Evolutionary conservation across 345 rosid genomes (phyloP).

Genomic region (Geranium rotundifolium): DNA sequence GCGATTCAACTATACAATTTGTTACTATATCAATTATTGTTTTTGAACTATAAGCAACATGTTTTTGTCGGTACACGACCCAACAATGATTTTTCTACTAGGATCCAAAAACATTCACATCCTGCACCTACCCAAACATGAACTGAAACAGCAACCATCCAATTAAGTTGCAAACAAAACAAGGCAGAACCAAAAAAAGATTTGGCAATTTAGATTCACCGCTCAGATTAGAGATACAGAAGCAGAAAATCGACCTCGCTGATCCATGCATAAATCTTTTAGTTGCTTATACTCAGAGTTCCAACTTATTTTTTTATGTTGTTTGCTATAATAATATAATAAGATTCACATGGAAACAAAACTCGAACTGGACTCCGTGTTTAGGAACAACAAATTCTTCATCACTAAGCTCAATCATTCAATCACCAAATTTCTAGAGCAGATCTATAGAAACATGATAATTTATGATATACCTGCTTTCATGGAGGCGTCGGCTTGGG

Average conservation of each 20-base stretch:
- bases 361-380: too few relatives aligned
- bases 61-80: not conserved
- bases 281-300: too few relatives aligned
- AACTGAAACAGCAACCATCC: not conserved
- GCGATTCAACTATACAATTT: too few relatives aligned
- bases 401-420: too few relatives aligned
- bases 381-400: too few relatives aligned
- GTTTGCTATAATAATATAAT: too few relatives aligned
- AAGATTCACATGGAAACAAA: too few relatives aligned
- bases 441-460: too few relatives aligned
- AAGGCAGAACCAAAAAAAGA: not conserved
- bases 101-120: not conserved
- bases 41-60: too few relatives aligned
- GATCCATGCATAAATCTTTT: not conserved
- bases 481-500: constrained; percentile 80
- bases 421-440: too few relatives aligned
- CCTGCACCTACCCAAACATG: not conserved
- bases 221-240: not conserved
- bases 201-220: not conserved
- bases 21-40: too few relatives aligned
- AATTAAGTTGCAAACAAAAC: not conserved
- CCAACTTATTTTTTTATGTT: too few relatives aligned
- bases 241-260: not conserved
- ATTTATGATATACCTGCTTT: constrained; percentile 45
- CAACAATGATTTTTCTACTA: not conserved